Conservation (phyloP, 1,284 basidiomycete genomes). For the Sporisorium scitamineum region DNA sequence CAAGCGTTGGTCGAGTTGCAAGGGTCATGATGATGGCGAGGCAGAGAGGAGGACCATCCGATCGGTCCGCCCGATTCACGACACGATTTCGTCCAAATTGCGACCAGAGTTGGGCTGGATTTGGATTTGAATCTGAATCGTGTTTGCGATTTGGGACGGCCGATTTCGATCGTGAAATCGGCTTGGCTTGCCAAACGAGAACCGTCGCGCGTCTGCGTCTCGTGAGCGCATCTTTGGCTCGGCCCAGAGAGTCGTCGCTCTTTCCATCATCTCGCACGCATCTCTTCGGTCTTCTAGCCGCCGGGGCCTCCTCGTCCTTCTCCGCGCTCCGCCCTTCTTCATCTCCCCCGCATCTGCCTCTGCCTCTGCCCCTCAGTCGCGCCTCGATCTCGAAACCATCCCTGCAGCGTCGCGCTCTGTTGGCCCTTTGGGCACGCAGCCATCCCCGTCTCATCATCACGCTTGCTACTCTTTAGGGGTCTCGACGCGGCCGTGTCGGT, state of each 20-base stretch:
- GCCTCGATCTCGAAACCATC: not conserved
- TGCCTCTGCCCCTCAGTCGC: constrained; percentile 3
- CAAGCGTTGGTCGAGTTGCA: not conserved
- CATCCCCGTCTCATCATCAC: constrained; percentile 2
- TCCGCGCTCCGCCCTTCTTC: constrained; percentile 5
- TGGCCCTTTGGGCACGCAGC: constrained; percentile 4
- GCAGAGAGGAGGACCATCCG: not conserved
- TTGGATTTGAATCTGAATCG: not conserved
- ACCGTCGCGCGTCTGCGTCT: constrained; percentile 29
- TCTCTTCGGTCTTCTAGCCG: constrained; percentile 36
- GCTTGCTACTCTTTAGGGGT: not conserved
- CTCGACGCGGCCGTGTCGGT: constrained; percentile 3
- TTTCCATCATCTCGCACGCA: constrained; percentile 37
- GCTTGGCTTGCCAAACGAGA: constrained; percentile 2
- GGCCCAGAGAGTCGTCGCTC: constrained; percentile 11
- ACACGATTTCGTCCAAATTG: not conserved
- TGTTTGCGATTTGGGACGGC: not conserved
- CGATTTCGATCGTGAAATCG: constrained; percentile 6
- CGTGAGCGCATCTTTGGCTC: constrained; percentile 4
- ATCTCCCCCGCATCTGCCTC: constrained; percentile 3
- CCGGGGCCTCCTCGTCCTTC: constrained; percentile 13
- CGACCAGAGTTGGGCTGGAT: not conserved
- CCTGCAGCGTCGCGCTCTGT: constrained; percentile 6
- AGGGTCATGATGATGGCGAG: not conserved
- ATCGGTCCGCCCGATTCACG: not conserved